Conservation (phyloP, 495 filamentous ascomycete genomes). For the Daldinia bambusicola region DNA sequence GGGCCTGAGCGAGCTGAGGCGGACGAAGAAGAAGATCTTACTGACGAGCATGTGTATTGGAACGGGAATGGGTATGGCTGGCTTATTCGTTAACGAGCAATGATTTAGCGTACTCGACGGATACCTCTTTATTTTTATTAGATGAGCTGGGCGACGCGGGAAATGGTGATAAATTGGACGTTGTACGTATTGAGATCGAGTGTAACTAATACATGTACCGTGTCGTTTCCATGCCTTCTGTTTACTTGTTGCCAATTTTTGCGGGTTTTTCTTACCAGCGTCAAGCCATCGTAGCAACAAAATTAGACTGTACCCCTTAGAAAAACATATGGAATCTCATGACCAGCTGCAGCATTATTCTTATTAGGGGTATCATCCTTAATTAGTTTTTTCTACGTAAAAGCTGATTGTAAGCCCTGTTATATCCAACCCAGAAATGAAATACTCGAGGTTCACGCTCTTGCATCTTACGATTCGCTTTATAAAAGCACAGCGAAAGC, state of each 20-base stretch:
- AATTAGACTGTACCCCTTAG: not conserved
- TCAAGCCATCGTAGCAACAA: not conserved
- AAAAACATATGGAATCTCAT: not conserved
- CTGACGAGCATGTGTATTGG: constrained; percentile 91
- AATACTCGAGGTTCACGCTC: not conserved
- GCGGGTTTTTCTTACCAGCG: not conserved
- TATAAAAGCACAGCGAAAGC: constrained; percentile 54
- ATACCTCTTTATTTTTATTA: not conserved
- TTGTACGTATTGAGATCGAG: not conserved
- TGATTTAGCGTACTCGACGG: constrained; percentile 41
- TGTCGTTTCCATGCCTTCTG: not conserved
- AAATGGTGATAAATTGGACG: not conserved
- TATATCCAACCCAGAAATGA: not conserved
- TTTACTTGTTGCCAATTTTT: not conserved
- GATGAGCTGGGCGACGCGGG: not conserved
- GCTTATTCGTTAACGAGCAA: constrained; percentile 84
- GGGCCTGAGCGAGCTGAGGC: constrained; percentile 80
- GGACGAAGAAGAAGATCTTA: constrained; percentile 82
- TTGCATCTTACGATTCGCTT: constrained; percentile 9
- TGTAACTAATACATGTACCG: constrained; percentile 2
- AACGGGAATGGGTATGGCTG: constrained; percentile 84
- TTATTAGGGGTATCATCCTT: constrained; percentile 27
- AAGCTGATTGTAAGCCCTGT: constrained; percentile 8
- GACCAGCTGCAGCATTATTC: not conserved
- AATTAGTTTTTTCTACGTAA: constrained; percentile 19